phyloP scores from a whole-genome alignment of 1,284 basidiomycete genomes.

The Ganoderma leucocontextum region DNA sequence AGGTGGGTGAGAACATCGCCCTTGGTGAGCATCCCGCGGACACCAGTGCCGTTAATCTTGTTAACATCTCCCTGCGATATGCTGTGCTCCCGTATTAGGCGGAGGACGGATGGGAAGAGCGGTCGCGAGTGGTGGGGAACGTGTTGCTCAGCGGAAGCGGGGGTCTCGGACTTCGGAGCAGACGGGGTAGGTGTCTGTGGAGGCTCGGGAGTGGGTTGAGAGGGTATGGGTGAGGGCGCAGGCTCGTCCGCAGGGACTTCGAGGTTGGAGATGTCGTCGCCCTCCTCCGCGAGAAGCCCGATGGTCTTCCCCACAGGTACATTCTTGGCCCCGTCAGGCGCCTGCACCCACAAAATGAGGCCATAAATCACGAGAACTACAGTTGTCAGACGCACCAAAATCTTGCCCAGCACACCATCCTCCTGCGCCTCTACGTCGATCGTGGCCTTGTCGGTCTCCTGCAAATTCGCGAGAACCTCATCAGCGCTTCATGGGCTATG shows the following conservation, averaged over 20 bases:
- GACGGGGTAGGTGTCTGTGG: slow-evolving; percentile 41
- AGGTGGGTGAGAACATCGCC: slow-evolving; percentile 87
- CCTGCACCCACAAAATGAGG: slow-evolving; percentile 50
- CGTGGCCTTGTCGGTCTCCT: slow-evolving; percentile 99
- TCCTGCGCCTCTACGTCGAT: slow-evolving; percentile 99
- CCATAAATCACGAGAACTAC: neutral
- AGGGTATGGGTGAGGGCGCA: slow-evolving; percentile 23
- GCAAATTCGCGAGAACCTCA: slow-evolving; percentile 21
- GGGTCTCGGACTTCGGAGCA: slow-evolving; percentile 16
- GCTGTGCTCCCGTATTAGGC: slow-evolving; percentile 69
- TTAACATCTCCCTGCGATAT: slow-evolving; percentile 62
- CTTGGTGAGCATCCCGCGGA: slow-evolving; percentile 91
- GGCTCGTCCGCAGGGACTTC: slow-evolving; percentile 69
- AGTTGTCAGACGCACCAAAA: slow-evolving; percentile 65
- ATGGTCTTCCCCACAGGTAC: slow-evolving; percentile 90
- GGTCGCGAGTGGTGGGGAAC: slow-evolving; percentile 64
- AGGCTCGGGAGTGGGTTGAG: slow-evolving; percentile 42
- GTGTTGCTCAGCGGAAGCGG: slow-evolving; percentile 36
- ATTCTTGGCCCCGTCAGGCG: slow-evolving; percentile 84
- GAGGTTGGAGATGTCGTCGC: slow-evolving; percentile 91
- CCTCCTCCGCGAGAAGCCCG: slow-evolving; percentile 95
- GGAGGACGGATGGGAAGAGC: slow-evolving; percentile 81
- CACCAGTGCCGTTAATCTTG: slow-evolving; percentile 79
- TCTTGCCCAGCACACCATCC: slow-evolving; percentile 94
- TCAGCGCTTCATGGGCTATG: slow-evolving; percentile 9